Evolutionary conservation across 2,329 filamentous ascomycete species (phyloP).

Genomic region (Rutstroemia sp.): DNA sequence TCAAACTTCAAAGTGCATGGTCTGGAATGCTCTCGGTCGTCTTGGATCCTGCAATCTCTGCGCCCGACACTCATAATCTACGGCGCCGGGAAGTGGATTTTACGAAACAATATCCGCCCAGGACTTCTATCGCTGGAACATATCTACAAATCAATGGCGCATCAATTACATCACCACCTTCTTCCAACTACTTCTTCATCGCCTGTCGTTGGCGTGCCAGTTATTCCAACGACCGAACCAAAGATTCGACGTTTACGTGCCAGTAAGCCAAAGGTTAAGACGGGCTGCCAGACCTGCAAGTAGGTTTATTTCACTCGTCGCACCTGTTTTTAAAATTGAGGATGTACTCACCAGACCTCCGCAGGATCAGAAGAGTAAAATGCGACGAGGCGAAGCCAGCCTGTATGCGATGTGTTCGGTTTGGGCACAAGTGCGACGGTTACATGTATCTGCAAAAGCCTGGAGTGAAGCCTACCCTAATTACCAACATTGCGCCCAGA

Average conservation of each 20-base stretch:
- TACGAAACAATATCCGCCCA: no score
- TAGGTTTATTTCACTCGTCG: conserved; percentile 13
- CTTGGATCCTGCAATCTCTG: no score
- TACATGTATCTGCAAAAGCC: conserved; percentile 16
- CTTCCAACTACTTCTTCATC: neutral
- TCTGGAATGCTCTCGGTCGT: no score
- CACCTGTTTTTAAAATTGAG: neutral
- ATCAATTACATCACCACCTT: neutral
- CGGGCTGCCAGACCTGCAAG: conserved; percentile 30
- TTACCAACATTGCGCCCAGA: conserved; percentile 1
- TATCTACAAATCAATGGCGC: neutral
- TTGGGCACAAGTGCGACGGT: conserved; percentile 29
- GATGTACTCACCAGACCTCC: neutral
- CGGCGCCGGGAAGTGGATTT: no score
- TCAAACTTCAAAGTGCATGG: no score
- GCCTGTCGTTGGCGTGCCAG: neutral
- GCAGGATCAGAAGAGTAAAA: conserved; percentile 28
- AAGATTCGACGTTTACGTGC: conserved; percentile 16
- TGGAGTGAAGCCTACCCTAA: neutral
- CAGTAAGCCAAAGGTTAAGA: conserved; percentile 28
- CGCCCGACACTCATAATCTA: no score
- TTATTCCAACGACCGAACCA: neutral
- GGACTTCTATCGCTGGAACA: no score
- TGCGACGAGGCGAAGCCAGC: conserved; percentile 29
- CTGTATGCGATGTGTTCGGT: conserved; percentile 26